Conservation (phyloP, 768 basidiomycete species). For the Mycena maculata region DNA sequence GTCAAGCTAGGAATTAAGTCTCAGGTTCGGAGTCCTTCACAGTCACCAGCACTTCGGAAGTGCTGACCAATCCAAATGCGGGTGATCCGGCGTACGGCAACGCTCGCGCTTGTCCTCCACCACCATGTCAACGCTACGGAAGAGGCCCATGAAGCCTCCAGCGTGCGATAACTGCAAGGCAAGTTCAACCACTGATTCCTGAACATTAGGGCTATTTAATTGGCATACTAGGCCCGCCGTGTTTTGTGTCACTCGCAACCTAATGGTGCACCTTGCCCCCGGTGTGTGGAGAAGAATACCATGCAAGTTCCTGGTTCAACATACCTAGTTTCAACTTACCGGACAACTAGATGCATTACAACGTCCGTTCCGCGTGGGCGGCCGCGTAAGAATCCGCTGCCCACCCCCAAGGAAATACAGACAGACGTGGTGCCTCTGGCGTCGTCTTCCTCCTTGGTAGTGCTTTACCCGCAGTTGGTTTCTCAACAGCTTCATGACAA, state of each 20-base stretch:
- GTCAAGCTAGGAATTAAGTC: no score
- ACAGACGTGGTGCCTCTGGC: not conserved
- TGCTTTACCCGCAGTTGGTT: no score
- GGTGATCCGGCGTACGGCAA: no score
- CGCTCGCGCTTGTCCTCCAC: no score
- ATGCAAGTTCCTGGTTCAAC: not conserved
- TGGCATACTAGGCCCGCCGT: slow-evolving; percentile 12
- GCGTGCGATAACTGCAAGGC: slow-evolving; percentile 24
- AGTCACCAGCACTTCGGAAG: no score
- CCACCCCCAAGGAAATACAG: no score
- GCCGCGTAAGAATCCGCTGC: not conserved
- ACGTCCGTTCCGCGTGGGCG: not conserved
- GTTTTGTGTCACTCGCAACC: slow-evolving; percentile 19
- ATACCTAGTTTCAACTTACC: no score
- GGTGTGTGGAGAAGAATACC: slow-evolving; percentile 20
- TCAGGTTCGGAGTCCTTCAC: no score
- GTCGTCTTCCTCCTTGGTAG: not conserved
- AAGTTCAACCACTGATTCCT: not conserved
- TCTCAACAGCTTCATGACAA: not conserved
- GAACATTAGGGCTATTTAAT: not conserved
- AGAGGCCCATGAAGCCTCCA: slow-evolving; percentile 15
- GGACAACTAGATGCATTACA: not conserved
- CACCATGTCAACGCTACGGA: no score
- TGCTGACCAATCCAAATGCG: no score
- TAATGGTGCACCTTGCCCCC: slow-evolving; percentile 6